phyloP scores from a whole-genome alignment of 352 stramenopile species.

The Phytophthora hibernalis region DNA sequence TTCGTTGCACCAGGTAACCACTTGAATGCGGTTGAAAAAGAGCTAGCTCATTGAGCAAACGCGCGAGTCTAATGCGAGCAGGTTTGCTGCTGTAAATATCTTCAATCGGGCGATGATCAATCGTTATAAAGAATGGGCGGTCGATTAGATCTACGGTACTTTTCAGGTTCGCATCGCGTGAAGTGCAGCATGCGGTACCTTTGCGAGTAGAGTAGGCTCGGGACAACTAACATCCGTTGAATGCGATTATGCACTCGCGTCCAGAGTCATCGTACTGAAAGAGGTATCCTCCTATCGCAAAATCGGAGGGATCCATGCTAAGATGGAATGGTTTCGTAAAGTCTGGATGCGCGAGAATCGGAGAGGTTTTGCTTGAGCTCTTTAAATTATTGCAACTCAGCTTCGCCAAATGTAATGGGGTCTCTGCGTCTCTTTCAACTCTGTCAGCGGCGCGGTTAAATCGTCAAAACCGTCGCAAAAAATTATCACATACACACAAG shows the following conservation, averaged over 20 bases:
- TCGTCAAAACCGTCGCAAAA: slow-evolving; percentile 9
- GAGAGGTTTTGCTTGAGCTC: slow-evolving; percentile 6
- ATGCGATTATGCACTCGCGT: background rate
- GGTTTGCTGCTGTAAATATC: background rate
- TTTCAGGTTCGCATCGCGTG: background rate
- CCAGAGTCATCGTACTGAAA: background rate
- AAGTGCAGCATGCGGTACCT: background rate
- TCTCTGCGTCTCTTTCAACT: background rate
- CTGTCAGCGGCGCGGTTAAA: slow-evolving; percentile 8
- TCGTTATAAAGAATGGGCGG: background rate
- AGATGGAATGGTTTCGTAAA: slow-evolving; percentile 6
- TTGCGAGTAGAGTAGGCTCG: background rate
- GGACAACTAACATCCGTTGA: background rate
- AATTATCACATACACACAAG: slow-evolving; percentile 25
- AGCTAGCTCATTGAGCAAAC: background rate
- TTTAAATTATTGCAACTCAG: background rate
- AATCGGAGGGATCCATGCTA: background rate
- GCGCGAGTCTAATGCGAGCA: background rate
- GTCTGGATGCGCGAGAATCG: slow-evolving; percentile 9
- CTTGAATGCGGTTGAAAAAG: background rate
- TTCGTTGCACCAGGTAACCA: background rate
- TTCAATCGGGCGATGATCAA: background rate
- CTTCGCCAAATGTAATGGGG: background rate
- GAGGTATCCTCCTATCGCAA: background rate
- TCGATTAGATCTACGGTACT: background rate